Evolutionary conservation across 2,329 filamentous ascomycete genomes (phyloP).

Genomic region (Eutypella sp.): DNA sequence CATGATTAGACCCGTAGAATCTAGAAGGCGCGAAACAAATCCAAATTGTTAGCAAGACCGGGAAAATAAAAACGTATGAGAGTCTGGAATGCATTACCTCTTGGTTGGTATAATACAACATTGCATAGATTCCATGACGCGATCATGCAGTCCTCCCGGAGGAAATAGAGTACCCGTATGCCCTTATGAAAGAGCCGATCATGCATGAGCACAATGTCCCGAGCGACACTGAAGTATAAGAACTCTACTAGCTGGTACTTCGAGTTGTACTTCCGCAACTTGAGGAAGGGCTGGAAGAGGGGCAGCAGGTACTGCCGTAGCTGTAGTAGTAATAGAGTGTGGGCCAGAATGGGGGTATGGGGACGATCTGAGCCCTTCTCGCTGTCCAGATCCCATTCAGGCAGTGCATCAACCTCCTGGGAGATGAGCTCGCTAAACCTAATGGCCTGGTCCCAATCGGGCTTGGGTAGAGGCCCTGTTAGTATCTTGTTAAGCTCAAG

Average conservation of each 20-base stretch:
- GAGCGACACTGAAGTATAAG: conserved; percentile 58
- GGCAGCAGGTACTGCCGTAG: conserved; percentile 58
- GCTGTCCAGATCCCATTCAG: conserved; percentile 46
- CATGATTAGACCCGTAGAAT: conserved; percentile 58
- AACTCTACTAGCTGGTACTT: conserved; percentile 60
- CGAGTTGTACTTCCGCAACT: conserved; percentile 53
- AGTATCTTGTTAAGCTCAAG: conserved; percentile 53
- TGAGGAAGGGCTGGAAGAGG: conserved; percentile 56
- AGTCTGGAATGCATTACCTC: conserved; percentile 22
- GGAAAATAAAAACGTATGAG: no score
- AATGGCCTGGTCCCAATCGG: conserved; percentile 59
- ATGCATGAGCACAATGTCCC: conserved; percentile 58
- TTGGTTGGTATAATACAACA: conserved; percentile 56
- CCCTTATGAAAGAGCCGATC: conserved; percentile 56
- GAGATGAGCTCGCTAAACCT: conserved; percentile 57
- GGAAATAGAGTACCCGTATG: conserved; percentile 53
- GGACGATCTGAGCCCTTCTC: conserved; percentile 33
- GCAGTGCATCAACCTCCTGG: conserved; percentile 55
- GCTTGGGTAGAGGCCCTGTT: conserved; percentile 48
- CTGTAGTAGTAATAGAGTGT: conserved; percentile 57
- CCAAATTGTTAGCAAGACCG: no score
- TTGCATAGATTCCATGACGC: conserved; percentile 58
- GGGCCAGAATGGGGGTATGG: conserved; percentile 54
- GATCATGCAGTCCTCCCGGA: conserved; percentile 55
- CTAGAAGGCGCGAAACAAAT: conserved; percentile 15